A percentile compares a stretch with the other conserved stretches of the same genome.
Conservation (phyloP, 441 rosid species). For the Heliophila coronopifolia region DNA sequence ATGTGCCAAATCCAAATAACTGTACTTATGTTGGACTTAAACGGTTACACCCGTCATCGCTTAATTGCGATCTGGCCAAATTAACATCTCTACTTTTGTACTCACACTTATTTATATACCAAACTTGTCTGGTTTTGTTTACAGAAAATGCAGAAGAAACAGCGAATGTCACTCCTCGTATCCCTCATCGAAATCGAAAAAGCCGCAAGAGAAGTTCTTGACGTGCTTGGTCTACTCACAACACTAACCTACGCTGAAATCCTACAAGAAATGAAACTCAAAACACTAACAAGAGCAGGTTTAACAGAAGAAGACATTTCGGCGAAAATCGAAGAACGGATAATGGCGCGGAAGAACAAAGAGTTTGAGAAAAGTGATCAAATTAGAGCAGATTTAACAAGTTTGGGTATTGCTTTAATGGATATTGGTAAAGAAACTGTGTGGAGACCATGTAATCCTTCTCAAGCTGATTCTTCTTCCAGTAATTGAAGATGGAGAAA, state of each 20-base stretch:
- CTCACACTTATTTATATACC: neutral
- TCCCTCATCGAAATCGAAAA: slow-evolving; percentile 55
- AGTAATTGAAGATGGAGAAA: slow-evolving; percentile 14
- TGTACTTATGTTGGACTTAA: no score
- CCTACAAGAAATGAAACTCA: slow-evolving; percentile 51
- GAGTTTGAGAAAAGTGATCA: slow-evolving; percentile 63
- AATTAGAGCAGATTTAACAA: slow-evolving; percentile 56
- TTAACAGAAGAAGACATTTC: slow-evolving; percentile 47
- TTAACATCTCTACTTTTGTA: no score
- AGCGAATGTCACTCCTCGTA: slow-evolving; percentile 41
- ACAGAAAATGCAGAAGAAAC: slow-evolving; percentile 70
- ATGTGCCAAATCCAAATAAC: no score
- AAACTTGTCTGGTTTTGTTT: neutral
- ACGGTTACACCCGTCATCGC: no score
- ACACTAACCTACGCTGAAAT: slow-evolving; percentile 51
- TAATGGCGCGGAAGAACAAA: slow-evolving; percentile 51
- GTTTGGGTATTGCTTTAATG: slow-evolving; percentile 71
- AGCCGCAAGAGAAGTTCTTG: slow-evolving; percentile 49
- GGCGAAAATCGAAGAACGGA: slow-evolving; percentile 52
- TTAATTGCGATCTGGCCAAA: no score
- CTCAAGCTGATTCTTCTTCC: slow-evolving; percentile 20
- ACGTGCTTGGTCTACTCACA: slow-evolving; percentile 54
- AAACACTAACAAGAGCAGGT: slow-evolving; percentile 59
- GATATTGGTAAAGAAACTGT: slow-evolving; percentile 63
- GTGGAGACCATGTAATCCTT: slow-evolving; percentile 76